Percentiles rank a stretch among this genome's conserved stretches.
Conservation (phyloP, 2,329 filamentous ascomycete genomes). For the Zasmidium citrigriseum region DNA sequence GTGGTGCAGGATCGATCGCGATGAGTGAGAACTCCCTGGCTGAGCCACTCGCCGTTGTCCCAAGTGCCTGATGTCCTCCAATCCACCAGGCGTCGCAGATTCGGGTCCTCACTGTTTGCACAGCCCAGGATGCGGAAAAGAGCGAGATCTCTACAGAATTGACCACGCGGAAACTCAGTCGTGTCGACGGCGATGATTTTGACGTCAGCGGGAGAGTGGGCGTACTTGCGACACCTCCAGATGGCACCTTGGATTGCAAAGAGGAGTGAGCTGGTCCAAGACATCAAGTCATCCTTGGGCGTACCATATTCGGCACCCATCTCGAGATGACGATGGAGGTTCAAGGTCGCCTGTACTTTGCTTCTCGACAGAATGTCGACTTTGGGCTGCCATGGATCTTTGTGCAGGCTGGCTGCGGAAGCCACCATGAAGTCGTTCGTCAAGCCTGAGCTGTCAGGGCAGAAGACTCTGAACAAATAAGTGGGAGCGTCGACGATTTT, state of each 20-base stretch:
- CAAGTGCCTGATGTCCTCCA: background rate
- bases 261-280: background rate
- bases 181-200: background rate
- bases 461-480: background rate
- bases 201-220: background rate
- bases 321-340: background rate
- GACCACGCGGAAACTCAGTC: background rate
- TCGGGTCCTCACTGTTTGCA: background rate
- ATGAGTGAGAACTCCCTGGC: background rate
- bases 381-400: background rate
- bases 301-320: background rate
- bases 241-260: background rate
- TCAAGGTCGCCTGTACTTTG: background rate
- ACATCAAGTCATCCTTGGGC: background rate
- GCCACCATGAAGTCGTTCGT: background rate
- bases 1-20: background rate
- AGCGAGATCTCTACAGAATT: background rate
- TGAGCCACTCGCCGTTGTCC: background rate
- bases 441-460: background rate
- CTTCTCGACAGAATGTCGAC: background rate
- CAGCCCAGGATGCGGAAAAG: background rate
- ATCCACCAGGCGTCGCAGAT: background rate
- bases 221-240: background rate
- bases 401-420: background rate
- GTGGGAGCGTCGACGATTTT: background rate